These are phyloP conservation scores for Cadophora malorum DNA, from an alignment of 2,329 filamentous ascomycete genomes.

Conservation along the genomic window DNA sequence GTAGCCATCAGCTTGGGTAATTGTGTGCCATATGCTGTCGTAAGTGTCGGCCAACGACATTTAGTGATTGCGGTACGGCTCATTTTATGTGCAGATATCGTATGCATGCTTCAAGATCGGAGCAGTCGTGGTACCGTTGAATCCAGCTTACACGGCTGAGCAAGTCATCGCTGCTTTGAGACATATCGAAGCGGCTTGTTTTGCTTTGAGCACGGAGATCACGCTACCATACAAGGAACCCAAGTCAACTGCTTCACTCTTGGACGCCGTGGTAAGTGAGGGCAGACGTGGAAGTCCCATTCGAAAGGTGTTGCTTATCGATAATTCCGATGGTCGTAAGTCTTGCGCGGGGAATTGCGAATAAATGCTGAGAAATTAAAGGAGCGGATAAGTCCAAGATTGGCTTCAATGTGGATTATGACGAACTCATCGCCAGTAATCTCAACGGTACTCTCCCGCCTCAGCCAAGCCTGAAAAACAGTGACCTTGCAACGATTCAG, in stretches of 20 bases:
- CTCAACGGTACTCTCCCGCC: conserved; percentile 53
- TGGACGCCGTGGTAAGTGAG: conserved; percentile 55
- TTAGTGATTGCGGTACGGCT: not conserved
- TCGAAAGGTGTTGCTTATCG: conserved; percentile 1
- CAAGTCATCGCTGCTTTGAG: conserved; percentile 75
- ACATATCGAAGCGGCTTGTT: conserved; percentile 56
- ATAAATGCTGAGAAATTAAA: conserved; percentile 53
- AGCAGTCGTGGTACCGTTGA: conserved; percentile 76
- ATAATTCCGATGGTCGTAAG: conserved; percentile 17
- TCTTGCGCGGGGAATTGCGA: not conserved
- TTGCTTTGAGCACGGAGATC: conserved; percentile 18
- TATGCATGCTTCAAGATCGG: conserved; percentile 53
- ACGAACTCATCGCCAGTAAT: conserved; percentile 1
- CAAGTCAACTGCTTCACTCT: conserved; percentile 77
- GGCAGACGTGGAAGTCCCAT: not conserved
- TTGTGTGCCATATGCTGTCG: conserved; percentile 42
- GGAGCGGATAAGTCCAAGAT: conserved; percentile 60
- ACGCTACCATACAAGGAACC: conserved; percentile 47
- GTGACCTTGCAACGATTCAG: conserved; percentile 24
- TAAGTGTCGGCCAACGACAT: conserved; percentile 31
- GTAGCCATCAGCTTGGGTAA: conserved; percentile 38
- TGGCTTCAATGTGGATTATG: not conserved
- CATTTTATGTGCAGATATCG: not conserved
- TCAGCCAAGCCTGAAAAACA: conserved; percentile 59
- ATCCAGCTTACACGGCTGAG: conserved; percentile 80